Evolutionary conservation across 2,329 filamentous ascomycete genomes (phyloP).

Genomic region (Clarireedia sp.): DNA sequence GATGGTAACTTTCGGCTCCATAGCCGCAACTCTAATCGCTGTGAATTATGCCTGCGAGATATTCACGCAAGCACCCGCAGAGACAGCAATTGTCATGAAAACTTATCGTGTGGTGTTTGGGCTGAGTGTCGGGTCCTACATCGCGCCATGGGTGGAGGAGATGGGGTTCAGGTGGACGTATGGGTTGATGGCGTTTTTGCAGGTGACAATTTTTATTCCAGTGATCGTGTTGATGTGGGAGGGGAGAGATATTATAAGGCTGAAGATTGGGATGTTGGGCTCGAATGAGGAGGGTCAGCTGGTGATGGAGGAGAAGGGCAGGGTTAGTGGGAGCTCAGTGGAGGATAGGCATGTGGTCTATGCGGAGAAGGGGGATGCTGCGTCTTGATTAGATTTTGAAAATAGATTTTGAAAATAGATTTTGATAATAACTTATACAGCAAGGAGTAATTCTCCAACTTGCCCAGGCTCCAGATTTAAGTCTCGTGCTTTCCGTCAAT

Average conservation of each 20-base stretch:
- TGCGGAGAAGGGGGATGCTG: not conserved
- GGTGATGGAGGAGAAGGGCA: conserved; percentile 12
- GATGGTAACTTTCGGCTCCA: conserved; percentile 31
- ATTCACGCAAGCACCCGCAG: conserved; percentile 32
- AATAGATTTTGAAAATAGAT: no score
- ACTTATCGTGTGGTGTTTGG: conserved; percentile 32
- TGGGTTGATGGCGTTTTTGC: conserved; percentile 36
- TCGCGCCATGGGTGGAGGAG: conserved; percentile 31
- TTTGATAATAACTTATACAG: no score
- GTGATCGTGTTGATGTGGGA: conserved; percentile 27
- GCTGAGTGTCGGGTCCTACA: conserved; percentile 34
- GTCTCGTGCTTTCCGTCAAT: no score
- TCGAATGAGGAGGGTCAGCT: conserved; percentile 26
- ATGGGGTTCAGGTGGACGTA: conserved; percentile 34
- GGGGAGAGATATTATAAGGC: conserved; percentile 21
- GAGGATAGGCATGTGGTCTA: not conserved
- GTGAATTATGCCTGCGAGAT: conserved; percentile 24
- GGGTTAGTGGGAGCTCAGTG: not conserved
- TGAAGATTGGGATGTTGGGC: conserved; percentile 10
- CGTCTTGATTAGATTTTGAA: not conserved
- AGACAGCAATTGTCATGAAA: conserved; percentile 31
- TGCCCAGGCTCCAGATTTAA: no score
- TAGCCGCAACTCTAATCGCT: conserved; percentile 11
- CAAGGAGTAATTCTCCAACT: no score
- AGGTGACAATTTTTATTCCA: conserved; percentile 22